Percentiles rank a stretch among this genome's conserved stretches.
phyloP scores from a whole-genome alignment of 306 rosid species.

The Fragaria ananassa region DNA sequence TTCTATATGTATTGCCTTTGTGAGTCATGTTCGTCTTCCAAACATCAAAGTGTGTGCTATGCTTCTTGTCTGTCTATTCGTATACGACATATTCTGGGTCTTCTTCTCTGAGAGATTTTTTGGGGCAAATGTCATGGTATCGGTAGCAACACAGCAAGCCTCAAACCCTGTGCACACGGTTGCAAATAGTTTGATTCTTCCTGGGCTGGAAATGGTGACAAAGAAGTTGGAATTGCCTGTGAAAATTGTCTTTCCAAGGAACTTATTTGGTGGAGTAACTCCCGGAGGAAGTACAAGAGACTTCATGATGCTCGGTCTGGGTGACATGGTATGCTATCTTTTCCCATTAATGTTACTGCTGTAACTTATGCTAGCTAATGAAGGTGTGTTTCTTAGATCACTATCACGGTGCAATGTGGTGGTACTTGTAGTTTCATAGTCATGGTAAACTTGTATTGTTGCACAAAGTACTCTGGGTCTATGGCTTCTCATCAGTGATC shows the following conservation, averaged over 20 bases:
- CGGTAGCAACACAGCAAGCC: slow-evolving; percentile 97
- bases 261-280: slow-evolving; percentile 74
- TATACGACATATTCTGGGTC: slow-evolving; percentile 96
- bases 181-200: slow-evolving; percentile 93
- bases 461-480: neutral
- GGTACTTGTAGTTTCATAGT: neutral
- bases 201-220: slow-evolving; percentile 87
- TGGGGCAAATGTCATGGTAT: slow-evolving; percentile 97
- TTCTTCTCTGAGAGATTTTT: slow-evolving; percentile 97
- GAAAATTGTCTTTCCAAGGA: slow-evolving; percentile 93
- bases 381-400: slow-evolving; percentile 2
- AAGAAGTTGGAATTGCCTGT: slow-evolving; percentile 96
- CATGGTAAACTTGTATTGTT: neutral
- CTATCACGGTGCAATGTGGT: neutral
- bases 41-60: slow-evolving; percentile 94
- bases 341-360: slow-evolving; percentile 9
- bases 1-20: slow-evolving; percentile 93
- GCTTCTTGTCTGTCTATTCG: slow-evolving; percentile 82
- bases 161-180: slow-evolving; percentile 94
- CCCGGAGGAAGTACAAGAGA: slow-evolving; percentile 71
- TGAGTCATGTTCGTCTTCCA: slow-evolving; percentile 97
- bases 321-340: slow-evolving; percentile 76
- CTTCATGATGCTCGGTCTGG: slow-evolving; percentile 99
- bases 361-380: slow-evolving; percentile 16
- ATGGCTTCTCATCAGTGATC: neutral